Evolutionary conservation across 345 rosid species (phyloP), one percentile per base, ranked within the genome.

Genomic region (Bruguiera sexangula): DNA sequence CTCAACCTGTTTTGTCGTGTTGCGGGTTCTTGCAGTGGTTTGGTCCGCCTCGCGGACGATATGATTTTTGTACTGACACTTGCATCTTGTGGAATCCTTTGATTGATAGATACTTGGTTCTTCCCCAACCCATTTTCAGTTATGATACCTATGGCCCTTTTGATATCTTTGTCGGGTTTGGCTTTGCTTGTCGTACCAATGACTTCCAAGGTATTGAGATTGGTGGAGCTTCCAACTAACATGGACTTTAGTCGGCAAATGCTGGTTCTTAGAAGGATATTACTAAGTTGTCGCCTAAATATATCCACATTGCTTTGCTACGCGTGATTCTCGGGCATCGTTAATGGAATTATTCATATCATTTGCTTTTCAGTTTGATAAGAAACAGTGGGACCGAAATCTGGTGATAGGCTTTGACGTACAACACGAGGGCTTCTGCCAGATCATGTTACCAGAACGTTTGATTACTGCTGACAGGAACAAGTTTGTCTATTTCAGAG

Each of bases 201-300:
- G 69, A 66, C 58, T 66, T 52, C 24, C 61, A 66, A 66, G 32
- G 60, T 66, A 16, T 24, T 66, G 48, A 66, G 60, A 66, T 31
- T 66, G 16, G 58, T 66, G 43, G 26, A 55, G 21, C 69, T 66
- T 30, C 8, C 9, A 13, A 21, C n/a, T 31, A n/a, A 20, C n/a
- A 29, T 30, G n/a, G 48, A 52, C 9, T 4, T n/a, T 1, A 37
- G 9, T 66, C 69, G 8, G 22, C 34, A 9, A 11, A 29, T 32
- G 29, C 59, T 24, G 8, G 39, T 9, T 66, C 29, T 16, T 66
- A 61, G 69, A 66, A 66, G 60, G 54, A 19, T 11, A 9, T 66
- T 30, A 53, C 43, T 31, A 30, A 7, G 26, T 32, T 0, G 20
- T 24, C 39, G 27, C 46, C 58, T 16, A 54, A 34, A 34, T 34